Evolutionary conservation across 768 basidiomycete species (phyloP).

Genomic region (Tricholomella constricta): DNA sequence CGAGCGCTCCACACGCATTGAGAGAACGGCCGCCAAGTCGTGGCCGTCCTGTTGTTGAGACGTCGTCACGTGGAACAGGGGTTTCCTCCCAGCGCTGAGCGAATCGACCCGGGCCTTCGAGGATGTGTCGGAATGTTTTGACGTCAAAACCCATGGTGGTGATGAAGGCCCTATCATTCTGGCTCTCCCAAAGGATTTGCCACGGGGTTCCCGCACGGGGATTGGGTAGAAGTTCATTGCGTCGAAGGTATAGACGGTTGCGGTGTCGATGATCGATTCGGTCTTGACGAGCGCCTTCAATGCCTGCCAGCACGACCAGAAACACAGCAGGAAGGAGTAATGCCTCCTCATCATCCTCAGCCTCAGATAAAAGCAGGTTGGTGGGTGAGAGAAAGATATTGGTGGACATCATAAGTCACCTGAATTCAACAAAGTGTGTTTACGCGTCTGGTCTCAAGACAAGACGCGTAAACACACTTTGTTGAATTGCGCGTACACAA

Average conservation of each 20-base stretch:
- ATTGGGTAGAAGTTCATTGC: constrained; percentile 31
- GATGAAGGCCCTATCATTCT: constrained; percentile 41
- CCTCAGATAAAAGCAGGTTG: too few species aligned
- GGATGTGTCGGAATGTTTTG: constrained; percentile 35
- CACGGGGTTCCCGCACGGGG: background rate
- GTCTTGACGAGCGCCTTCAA: background rate
- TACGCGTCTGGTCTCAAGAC: too few species aligned
- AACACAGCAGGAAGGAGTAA: background rate
- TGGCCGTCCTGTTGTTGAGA: constrained; percentile 23
- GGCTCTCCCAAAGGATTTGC: constrained; percentile 25
- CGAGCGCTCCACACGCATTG: constrained; percentile 42
- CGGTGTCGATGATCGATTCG: background rate
- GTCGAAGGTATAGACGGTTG: constrained; percentile 29
- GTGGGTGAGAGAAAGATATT: too few species aligned
- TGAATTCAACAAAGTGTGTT: too few species aligned
- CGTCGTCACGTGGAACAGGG: constrained; percentile 35
- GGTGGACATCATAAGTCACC: too few species aligned
- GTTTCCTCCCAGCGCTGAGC: constrained; percentile 20
- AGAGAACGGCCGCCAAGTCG: constrained; percentile 30
- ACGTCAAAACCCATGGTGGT: constrained; percentile 47
- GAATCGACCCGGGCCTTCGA: constrained; percentile 33
- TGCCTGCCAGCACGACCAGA: background rate
- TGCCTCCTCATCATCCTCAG: background rate
- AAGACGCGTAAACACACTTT: too few species aligned
- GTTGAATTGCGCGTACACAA: too few species aligned